Evolutionary conservation across 2,329 filamentous ascomycete species (phyloP), one percentile per base, ranked within the genome.

Genomic region (Rhynchosporium agropyri): DNA sequence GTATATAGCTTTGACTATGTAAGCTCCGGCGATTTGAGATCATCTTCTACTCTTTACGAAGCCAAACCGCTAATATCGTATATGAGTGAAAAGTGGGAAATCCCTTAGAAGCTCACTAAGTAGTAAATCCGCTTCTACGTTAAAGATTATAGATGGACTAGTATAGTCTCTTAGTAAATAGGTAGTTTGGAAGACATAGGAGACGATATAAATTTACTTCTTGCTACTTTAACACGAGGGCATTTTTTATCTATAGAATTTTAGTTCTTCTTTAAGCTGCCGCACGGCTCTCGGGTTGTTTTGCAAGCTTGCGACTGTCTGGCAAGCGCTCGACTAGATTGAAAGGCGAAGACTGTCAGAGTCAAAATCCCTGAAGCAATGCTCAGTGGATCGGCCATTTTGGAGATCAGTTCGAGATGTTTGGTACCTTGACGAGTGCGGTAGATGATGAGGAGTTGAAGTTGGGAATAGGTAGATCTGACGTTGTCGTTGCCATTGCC

Each of bases 401-500:
- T 43, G 42, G 15, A 43, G 42, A 46, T 46, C 43, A 46, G n/a
- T 46, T 46, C 43, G n/a, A 50, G 48, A 33, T 51, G 29, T 28
- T 51, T 51, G 15, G 29, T 51, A 51, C 31, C 49, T 51, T 51
- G 29, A 51, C 33, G 7, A 28, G 20, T 51, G 29, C 49, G n/a
- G 29, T 51, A 51, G 31, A 51, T 51, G 31, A 51, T 51, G 49
- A 51, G n/a, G 33, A 20, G 49, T 51, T 36, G 49, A 36, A 36
- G 29, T 36, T 28, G 15, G 45, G 28, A 51, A 31, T 31, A 51
- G 15, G 13, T 31, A 51, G 29, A 33, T 33, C 49, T 12, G 49
- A 48, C 45, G 45, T 51, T 51, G 49, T 50, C 48, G 48, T 50
- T 50, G 48, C 29, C 48, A 28, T n/a, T 50, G 48, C 49, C 29